Conservation (phyloP, 768 basidiomycete genomes). For the Collybiopsis luxurians region DNA sequence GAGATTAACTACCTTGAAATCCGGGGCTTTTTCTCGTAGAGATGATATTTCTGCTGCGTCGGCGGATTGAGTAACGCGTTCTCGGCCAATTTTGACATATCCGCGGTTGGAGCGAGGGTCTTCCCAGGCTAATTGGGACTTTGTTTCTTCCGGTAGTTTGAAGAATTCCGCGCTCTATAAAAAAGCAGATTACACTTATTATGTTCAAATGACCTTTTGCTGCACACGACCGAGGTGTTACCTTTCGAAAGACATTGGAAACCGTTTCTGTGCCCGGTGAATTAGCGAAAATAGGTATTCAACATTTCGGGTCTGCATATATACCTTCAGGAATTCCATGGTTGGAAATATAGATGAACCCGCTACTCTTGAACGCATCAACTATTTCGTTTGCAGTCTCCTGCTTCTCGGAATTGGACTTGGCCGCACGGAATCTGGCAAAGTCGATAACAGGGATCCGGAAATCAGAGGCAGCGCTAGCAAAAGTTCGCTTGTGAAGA, state of each 20-base stretch:
- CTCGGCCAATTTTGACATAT: constrained; percentile 77
- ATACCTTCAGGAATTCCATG: constrained; percentile 63
- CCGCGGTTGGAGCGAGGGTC: constrained; percentile 85
- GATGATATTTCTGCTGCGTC: constrained; percentile 71
- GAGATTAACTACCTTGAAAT: too few species aligned
- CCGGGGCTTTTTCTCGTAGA: constrained; percentile 73
- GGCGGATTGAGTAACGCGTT: constrained; percentile 74
- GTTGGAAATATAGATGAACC: constrained; percentile 75
- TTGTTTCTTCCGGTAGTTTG: constrained; percentile 53
- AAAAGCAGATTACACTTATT: neutral
- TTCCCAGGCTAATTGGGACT: constrained; percentile 75
- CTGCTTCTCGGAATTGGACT: constrained; percentile 53
- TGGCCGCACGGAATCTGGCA: constrained; percentile 54
- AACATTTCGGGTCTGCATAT: constrained; percentile 7
- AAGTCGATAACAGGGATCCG: constrained; percentile 81
- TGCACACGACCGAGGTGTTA: constrained; percentile 18
- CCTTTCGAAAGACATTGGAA: constrained; percentile 64
- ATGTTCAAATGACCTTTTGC: neutral
- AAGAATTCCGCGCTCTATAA: constrained; percentile 80
- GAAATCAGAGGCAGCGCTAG: constrained; percentile 27
- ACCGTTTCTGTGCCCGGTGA: constrained; percentile 43
- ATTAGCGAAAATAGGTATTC: neutral
- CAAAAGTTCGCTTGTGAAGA: constrained; percentile 1
- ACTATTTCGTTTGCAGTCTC: constrained; percentile 67
- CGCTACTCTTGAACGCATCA: constrained; percentile 74